phyloP scores from a whole-genome alignment of 208 protist species.

The Naegleria gruberi region DNA sequence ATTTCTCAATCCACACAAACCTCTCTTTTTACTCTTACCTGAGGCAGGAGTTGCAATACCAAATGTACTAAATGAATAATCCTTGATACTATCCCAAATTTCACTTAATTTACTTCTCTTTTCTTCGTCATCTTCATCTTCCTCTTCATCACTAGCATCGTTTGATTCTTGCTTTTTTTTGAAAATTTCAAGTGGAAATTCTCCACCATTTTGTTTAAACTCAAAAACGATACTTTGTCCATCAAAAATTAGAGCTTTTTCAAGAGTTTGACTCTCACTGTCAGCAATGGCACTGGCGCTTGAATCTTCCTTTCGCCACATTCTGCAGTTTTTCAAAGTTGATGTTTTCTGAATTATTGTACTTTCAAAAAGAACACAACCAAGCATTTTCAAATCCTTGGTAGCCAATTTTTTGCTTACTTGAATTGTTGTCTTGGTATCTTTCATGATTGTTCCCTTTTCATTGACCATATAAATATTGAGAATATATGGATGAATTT shows the following conservation, averaged over 20 bases:
- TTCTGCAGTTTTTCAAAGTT: not conserved
- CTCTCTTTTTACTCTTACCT: conserved; percentile 10
- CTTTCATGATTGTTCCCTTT: not conserved
- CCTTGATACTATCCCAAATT: not conserved
- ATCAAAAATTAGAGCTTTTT: not conserved
- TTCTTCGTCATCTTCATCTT: not conserved
- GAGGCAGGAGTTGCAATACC: not conserved
- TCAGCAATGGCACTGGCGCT: not conserved
- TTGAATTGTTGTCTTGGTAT: not conserved
- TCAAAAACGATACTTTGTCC: not conserved
- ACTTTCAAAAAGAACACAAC: not conserved
- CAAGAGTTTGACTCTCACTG: not conserved
- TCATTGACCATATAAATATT: not conserved
- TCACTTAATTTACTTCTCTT: not conserved
- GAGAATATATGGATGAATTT: not conserved
- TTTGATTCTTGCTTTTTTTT: not conserved
- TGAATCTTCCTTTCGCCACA: not conserved
- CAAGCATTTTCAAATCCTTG: not conserved
- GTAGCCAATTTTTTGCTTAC: not conserved
- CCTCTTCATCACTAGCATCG: not conserved
- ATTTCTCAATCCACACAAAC: conserved; percentile 51
- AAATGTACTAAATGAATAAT: not conserved
- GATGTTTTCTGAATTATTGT: not conserved
- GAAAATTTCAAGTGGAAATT: not conserved
- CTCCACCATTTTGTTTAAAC: not conserved